Evolutionary conservation across 768 basidiomycete genomes (phyloP), one percentile per base, ranked within the genome.

Genomic region (Suillus luteus): DNA sequence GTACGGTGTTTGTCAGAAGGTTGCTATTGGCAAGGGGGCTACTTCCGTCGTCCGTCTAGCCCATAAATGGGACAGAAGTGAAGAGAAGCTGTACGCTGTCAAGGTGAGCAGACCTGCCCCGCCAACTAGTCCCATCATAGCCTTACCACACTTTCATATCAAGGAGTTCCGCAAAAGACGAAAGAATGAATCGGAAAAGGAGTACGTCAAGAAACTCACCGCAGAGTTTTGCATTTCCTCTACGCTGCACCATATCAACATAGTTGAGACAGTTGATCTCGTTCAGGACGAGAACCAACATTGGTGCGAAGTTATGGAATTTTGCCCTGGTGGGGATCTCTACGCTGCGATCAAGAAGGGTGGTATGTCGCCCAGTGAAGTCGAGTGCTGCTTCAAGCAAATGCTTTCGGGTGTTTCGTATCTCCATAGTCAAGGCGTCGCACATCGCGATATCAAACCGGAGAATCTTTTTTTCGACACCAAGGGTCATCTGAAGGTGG

Each of bases 251-350:
- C 95, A 96, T 73, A 81, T 87, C 71, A 99, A 99, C 75, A 86
- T 99, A 70, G 96, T 99, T 73, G 96, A 99, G 81, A 99, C 96
- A 7, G 96, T 99, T 64, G 96, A 99, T 76, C 88, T 99, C 64
- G 92, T 99, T n/a, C 97, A 99, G 71, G 97, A 99, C 77, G 96
- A 99, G 78, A 86, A 80, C 66, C 89, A 93, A 66, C 89, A 95
- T 72, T 99, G 96, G 96, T 99, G 96, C 73, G 97, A 99, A 76
- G 96, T 99, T 54, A 99, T 99, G 96, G 97, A 99, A 76, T 99
- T 95, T 74, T 99, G 96, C 73, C 95, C 95, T 4, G 97, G 97
- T 51, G 96, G 96, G 2, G 96, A 99, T 79, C 83, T 99, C 41
- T 99, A 99, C 74, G 96, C 96, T 33, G 96, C 95, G 43, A 99